Conservation (phyloP, 148 eudicot species). For the Fagopyrum esculentum region DNA sequence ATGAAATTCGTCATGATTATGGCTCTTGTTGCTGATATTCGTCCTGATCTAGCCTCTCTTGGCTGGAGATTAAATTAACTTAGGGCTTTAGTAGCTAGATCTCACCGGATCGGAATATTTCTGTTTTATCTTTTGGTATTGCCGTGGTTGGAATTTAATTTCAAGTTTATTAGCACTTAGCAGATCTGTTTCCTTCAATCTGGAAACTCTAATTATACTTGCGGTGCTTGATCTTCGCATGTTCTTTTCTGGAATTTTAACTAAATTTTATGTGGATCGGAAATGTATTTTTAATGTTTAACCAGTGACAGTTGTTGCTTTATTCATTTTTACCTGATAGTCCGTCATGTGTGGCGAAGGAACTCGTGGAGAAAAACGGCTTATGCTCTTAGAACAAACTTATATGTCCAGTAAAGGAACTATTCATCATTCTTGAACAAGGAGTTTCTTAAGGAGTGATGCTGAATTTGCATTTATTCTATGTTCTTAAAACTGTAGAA, state of each 20-base stretch:
- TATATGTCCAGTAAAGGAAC: background rate
- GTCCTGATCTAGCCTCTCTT: background rate
- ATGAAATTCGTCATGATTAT: background rate
- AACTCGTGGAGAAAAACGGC: background rate
- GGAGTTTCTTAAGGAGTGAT: background rate
- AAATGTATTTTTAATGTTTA: background rate
- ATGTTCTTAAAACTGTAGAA: conserved; percentile 33
- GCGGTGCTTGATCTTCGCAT: background rate
- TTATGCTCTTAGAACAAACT: background rate
- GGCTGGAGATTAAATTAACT: background rate
- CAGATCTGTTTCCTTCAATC: background rate
- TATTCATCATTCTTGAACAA: background rate
- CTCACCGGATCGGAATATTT: background rate
- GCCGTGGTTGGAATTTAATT: background rate
- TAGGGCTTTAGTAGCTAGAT: background rate
- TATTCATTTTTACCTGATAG: background rate
- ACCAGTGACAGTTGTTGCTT: background rate
- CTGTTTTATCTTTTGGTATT: background rate
- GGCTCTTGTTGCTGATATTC: background rate
- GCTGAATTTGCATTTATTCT: conserved; percentile 8
- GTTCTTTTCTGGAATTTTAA: background rate
- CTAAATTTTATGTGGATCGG: background rate
- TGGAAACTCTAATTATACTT: background rate
- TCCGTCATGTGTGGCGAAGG: background rate
- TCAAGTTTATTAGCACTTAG: background rate